Base-by-base conservation (phyloP, 768 basidiomycete genomes). In the Hemileccinum rubropunctum region DNA sequence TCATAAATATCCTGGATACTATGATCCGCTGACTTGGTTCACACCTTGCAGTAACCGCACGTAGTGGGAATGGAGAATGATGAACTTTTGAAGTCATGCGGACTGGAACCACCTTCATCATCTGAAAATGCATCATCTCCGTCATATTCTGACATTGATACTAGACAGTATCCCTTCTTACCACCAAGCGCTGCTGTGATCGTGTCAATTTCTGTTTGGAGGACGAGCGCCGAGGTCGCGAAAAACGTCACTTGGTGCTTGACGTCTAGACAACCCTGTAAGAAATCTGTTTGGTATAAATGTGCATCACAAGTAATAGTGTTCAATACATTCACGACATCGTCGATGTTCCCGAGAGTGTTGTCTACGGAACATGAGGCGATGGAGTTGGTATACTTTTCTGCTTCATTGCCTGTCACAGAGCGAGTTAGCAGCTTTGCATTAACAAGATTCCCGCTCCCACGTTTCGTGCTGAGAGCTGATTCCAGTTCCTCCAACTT, bases 1-100 rank as follows among this genome's bases (percentile, higher is more conserved):
- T 34, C 20, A 39, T 66, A 28, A 57, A 40, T 46, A 36, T 28
- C 37, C 27, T 15, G 27, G 13, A 40, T n/a, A 18, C 6, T 34
- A 17, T 8, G 30, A 36, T 37, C 11, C 12, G 21, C 27, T 42
- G 26, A 42, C 45, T 21, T 21, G 32, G 15, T 55, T 27, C 73
- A 30, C 53, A 85, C 89, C 78, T 87, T 84, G 74, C 91, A 93
- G 63, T 88, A 89, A 13, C 78, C 83, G 56, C 91, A 93, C 39
- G 80, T 75, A 6, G 89, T 88, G 6, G 91, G 90, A 45, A 93
- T 90, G 15, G 88, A 89, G 68, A 93, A 93, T 2, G 87, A 82
- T 3, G 90, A 84, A 54, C 84, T 83, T 71, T 93, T 92, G 76
- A 92, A 93, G 26, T 78, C 72, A 65, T 92, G 91, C 3, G 86